phyloP scores from a whole-genome alignment of 1,284 basidiomycete species.

The Wolfiporia cocos region DNA sequence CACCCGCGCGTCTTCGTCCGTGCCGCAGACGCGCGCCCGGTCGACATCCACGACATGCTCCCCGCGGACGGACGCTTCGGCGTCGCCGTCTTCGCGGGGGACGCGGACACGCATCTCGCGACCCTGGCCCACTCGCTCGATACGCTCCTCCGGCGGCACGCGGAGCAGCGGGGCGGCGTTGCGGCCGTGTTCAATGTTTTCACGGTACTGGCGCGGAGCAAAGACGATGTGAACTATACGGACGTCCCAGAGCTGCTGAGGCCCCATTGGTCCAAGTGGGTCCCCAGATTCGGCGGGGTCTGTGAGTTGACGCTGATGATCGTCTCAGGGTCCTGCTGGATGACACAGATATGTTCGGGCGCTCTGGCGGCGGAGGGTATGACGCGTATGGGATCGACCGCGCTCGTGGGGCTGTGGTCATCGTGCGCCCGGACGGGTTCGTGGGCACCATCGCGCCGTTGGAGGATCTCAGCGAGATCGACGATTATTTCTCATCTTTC shows the following conservation, averaged over 20 bases:
- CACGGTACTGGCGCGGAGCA: conserved; percentile 41
- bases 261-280: conserved; percentile 64
- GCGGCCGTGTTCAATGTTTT: conserved; percentile 46
- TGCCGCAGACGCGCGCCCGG: conserved; percentile 55
- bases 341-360: conserved; percentile 30
- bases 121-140: background rate
- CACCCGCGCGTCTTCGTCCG: conserved; percentile 54
- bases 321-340: conserved; percentile 25
- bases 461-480: conserved; percentile 35
- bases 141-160: background rate
- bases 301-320: background rate
- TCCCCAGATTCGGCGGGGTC: conserved; percentile 20
- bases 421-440: conserved; percentile 73
- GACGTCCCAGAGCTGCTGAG: conserved; percentile 44
- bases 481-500: conserved; percentile 48
- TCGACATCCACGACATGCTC: conserved; percentile 65
- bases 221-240: conserved; percentile 40
- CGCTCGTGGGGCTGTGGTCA: conserved; percentile 49
- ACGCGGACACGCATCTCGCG: conserved; percentile 32
- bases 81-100: conserved; percentile 62
- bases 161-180: background rate
- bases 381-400: conserved; percentile 45
- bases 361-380: conserved; percentile 36
- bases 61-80: conserved; percentile 72
- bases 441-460: conserved; percentile 54